Evolutionary conservation across 192 early-diverging fungal species (phyloP).

Genomic region (Entomortierella lignicola): DNA sequence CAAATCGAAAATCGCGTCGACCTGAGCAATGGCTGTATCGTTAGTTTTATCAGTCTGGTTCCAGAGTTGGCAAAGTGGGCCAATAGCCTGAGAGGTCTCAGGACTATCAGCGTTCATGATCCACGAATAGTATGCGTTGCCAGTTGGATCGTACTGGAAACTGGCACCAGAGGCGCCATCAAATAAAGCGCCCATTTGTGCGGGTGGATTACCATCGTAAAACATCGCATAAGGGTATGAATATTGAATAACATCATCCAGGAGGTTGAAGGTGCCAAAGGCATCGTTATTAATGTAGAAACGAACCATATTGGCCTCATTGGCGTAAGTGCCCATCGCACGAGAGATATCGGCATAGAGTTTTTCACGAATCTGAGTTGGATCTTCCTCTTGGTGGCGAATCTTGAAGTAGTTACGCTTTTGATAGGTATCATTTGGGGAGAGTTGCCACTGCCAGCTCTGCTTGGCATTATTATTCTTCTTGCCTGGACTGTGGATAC

Average conservation of each 20-base stretch:
- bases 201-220: constrained; percentile 43
- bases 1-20: constrained; percentile 48
- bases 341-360: constrained; percentile 56
- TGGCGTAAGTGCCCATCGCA: constrained; percentile 57
- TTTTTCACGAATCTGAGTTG: constrained; percentile 65
- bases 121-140: constrained; percentile 33
- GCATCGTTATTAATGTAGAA: constrained; percentile 57
- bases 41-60: constrained; percentile 26
- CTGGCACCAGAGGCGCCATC: constrained; percentile 61
- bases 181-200: constrained; percentile 51
- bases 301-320: constrained; percentile 60
- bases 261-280: constrained; percentile 61
- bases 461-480: constrained; percentile 66
- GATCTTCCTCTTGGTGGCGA: constrained; percentile 62
- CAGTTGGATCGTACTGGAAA: constrained; percentile 44
- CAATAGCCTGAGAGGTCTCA: constrained; percentile 24
- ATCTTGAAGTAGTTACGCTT: constrained; percentile 60
- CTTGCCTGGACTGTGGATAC: constrained; percentile 60
- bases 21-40: constrained; percentile 38
- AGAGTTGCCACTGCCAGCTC: constrained; percentile 57
- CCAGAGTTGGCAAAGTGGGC: constrained; percentile 33
- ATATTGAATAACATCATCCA: constrained; percentile 59
- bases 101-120: constrained; percentile 42
- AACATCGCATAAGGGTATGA: constrained; percentile 58
- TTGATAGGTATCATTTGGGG: constrained; percentile 20